Evolutionary conservation across 2,329 filamentous ascomycete genomes (phyloP), one percentile per base, ranked within the genome.

Genomic region (Xylariomycetidae sp.): DNA sequence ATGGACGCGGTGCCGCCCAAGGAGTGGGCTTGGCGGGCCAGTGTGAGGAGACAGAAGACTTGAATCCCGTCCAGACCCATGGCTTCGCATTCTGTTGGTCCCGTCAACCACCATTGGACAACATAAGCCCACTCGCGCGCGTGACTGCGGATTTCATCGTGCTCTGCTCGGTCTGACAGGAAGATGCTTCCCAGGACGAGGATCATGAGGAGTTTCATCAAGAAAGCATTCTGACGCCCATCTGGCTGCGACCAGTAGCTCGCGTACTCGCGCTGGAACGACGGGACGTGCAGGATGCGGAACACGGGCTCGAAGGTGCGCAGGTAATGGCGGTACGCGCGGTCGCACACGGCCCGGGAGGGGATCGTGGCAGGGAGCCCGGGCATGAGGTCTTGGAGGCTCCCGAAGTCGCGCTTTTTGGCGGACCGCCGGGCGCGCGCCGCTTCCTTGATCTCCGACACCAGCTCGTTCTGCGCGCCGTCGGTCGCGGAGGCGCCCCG

Each of bases 51-150:
- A 23, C 50, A 53, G 18, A 47, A 48, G 3, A 50, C 37, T 32
- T 54, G 52, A 7, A 56, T 32, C 2, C 49, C 50, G 8, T 42
- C 43, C 8, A 54, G 40, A 18, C 37, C 45, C 38, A 48, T 46
- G 5, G 48, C 46, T 10, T 43, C 35, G 8, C 42, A 36, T 34
- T 49, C 48, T 14, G 43, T 42, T 8, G 48, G 49, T 10, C 48
- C 52, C 18, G 39, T 38, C 5, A 55, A 45, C 53, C 53, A 56
- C 37, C 43, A 48, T 25, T 54, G 48, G 5, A 48, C 47, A 29
- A 42, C 44, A 34, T 53, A 47, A 14, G 51, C 32, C 51, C 53
- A 56, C 24, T 49, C 47, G 17, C 45, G 47, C 31, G 49, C 49
- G 8, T 41, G 39, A n/a, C 30, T 29, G 17, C 46, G 40, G 12